Evolutionary conservation across 768 basidiomycete genomes (phyloP).

Genomic region (Lactifluus volemus): DNA sequence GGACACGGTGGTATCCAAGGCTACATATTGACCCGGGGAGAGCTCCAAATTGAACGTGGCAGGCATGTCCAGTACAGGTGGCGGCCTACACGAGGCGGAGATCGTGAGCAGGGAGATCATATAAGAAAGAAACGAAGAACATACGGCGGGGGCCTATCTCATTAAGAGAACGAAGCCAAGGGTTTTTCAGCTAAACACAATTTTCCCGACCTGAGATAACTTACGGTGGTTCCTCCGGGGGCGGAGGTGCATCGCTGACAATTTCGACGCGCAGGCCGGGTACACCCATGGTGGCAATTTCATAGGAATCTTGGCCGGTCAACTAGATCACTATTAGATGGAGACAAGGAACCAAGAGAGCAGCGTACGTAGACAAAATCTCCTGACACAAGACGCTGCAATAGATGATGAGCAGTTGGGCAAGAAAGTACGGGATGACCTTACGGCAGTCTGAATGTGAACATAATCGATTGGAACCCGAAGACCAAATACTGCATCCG

Average conservation of each 20-base stretch:
- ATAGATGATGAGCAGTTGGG: conserved; percentile 13
- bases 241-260: conserved; percentile 76
- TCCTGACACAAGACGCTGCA: conserved; percentile 67
- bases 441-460: conserved; percentile 73
- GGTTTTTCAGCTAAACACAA: background rate
- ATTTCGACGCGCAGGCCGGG: conserved; percentile 81
- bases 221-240: conserved; percentile 77
- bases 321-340: conserved; percentile 36
- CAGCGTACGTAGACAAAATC: conserved; percentile 72
- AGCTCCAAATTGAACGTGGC: conserved; percentile 80
- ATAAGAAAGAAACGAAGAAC: conserved; percentile 19
- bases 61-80: conserved; percentile 81
- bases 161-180: background rate
- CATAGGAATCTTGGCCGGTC: conserved; percentile 79
- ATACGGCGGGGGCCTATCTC: conserved; percentile 42
- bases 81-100: conserved; percentile 30
- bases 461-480: conserved; percentile 85
- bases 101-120: background rate
- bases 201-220: conserved; percentile 23
- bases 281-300: conserved; percentile 79
- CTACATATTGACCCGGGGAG: conserved; percentile 67
- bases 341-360: conserved; percentile 11
- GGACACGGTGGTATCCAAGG: conserved; percentile 67
- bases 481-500: conserved; percentile 64
- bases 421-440: conserved; percentile 23